Base-by-base conservation (phyloP, 495 filamentous ascomycete species). In the Hypoxylon subgilvum region DNA sequence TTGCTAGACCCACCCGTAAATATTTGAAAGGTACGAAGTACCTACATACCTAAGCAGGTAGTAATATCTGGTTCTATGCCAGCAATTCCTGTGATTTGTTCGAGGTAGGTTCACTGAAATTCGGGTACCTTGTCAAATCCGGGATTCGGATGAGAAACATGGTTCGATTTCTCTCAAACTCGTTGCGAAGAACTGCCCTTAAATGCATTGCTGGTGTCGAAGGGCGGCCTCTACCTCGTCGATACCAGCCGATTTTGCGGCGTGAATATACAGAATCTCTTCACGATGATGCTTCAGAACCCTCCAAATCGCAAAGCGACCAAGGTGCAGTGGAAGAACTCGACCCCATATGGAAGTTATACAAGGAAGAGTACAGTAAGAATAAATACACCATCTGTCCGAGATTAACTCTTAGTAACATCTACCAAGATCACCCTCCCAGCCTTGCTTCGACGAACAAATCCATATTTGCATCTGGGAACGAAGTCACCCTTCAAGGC, bases 401-500 rank as follows among this genome's bases (percentile, higher is more conserved):
- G 3, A 9, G 19, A 52, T 18, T 5, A 5, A 34, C 12, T 47
- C n/a, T 51, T 28, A 39, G 19, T 47, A 52, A 46, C 38, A 8
- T 4, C 14, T 36, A 19, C 23, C 21, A 45, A 86, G 86, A 85
- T 49, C 65, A 76, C 25, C 4, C n/a, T n/a, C n/a, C n/a, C n/a
- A n/a, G n/a, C n/a, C n/a, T n/a, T n/a, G n/a, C n/a, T n/a, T n/a
- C n/a, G n/a, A n/a, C n/a, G n/a, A n/a, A n/a, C n/a, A n/a, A n/a
- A n/a, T n/a, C n/a, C n/a, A n/a, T 74, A 9, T 69, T 63, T 30
- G 66, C 23, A 23, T 36, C 47, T 9, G 86, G 81, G 34, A 57
- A 76, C 16, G 65, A 79, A 27, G 83, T 92, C 13, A 74, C 78
- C 4, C 68, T 95, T 10, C 81, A 90, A 70, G 91, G 91, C 41